phyloP scores from a whole-genome alignment of 148 eudicot species.

The Agrostemma githago region DNA sequence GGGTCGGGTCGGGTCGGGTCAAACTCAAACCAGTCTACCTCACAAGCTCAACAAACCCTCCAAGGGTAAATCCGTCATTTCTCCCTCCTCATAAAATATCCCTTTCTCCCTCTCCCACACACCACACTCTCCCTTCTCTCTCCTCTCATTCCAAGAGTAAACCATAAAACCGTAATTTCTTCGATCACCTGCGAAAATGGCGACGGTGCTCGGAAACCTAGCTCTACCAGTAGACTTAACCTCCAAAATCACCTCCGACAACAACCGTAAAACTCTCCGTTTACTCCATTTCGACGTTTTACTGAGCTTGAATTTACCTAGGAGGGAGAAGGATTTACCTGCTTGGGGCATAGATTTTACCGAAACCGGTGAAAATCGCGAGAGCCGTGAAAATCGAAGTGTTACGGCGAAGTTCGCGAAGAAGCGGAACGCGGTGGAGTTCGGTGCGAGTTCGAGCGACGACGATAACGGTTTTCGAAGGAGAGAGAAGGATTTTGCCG shows the following conservation, averaged over 20 bases:
- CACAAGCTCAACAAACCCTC: neutral
- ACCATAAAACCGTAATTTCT: neutral
- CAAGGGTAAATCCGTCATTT: constrained; percentile 25
- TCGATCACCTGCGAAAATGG: constrained; percentile 40
- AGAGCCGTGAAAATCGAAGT: constrained; percentile 26
- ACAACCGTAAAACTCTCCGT: constrained; percentile 40
- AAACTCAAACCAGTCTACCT: no score
- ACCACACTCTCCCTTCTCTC: neutral
- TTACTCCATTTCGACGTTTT: constrained; percentile 51
- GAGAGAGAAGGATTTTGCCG: no score
- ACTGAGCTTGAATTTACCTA: constrained; percentile 41
- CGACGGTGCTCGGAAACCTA: constrained; percentile 59
- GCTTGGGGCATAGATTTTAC: constrained; percentile 22
- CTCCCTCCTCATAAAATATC: constrained; percentile 14
- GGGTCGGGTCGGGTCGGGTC: no score
- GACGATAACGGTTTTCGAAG: constrained; percentile 39
- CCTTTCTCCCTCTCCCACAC: neutral
- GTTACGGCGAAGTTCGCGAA: constrained; percentile 15
- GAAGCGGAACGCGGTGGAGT: constrained; percentile 39
- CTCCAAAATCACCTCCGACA: constrained; percentile 21
- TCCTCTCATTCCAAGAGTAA: constrained; percentile 3
- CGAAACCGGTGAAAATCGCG: constrained; percentile 30
- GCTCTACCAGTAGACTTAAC: constrained; percentile 47
- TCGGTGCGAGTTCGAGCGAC: constrained; percentile 51
- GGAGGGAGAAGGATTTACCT: constrained; percentile 38